Percentiles rank a stretch among this genome's conserved stretches.
These are phyloP conservation scores for Puccinia sorghi DNA, from an alignment of 1,284 basidiomycete species.

Conservation along the genomic window DNA sequence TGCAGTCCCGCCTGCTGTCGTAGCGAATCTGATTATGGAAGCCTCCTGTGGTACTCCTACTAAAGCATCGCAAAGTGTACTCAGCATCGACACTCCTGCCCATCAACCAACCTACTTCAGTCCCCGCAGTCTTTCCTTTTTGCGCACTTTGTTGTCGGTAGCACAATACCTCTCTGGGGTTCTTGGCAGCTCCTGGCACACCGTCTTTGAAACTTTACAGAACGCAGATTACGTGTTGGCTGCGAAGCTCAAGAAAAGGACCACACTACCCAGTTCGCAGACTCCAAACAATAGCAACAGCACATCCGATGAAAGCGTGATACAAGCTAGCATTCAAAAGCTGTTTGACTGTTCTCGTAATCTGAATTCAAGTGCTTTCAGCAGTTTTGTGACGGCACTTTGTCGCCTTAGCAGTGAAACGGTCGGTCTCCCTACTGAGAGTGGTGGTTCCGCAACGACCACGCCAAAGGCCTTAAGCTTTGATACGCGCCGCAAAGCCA, in stretches of 20 bases:
- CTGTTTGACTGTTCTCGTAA: slow-evolving; percentile 46
- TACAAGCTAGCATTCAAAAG: slow-evolving; percentile 39
- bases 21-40: slow-evolving; percentile 77
- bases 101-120: slow-evolving; percentile 64
- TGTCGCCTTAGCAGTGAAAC: slow-evolving; percentile 54
- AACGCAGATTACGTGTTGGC: slow-evolving; percentile 87
- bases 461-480: slow-evolving; percentile 47
- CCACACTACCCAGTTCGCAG: slow-evolving; percentile 2
- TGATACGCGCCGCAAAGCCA: slow-evolving; percentile 64
- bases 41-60: slow-evolving; percentile 61
- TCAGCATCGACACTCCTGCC: slow-evolving; percentile 67
- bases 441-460: slow-evolving; percentile 49
- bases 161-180: slow-evolving; percentile 79
- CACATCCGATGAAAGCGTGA: slow-evolving; percentile 37
- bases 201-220: slow-evolving; percentile 82
- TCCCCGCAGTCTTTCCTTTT: slow-evolving; percentile 83
- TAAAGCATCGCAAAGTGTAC: slow-evolving; percentile 62
- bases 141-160: slow-evolving; percentile 77
- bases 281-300: slow-evolving; percentile 7
- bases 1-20: slow-evolving; percentile 81
- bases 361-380: slow-evolving; percentile 44
- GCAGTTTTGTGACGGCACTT: slow-evolving; percentile 31
- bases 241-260: slow-evolving; percentile 60
- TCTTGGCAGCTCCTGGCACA: slow-evolving; percentile 84
- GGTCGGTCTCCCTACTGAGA: slow-evolving; percentile 42